Conservation (phyloP, 2,329 filamentous ascomycete genomes). For the Dactylellina drechsleri region DNA sequence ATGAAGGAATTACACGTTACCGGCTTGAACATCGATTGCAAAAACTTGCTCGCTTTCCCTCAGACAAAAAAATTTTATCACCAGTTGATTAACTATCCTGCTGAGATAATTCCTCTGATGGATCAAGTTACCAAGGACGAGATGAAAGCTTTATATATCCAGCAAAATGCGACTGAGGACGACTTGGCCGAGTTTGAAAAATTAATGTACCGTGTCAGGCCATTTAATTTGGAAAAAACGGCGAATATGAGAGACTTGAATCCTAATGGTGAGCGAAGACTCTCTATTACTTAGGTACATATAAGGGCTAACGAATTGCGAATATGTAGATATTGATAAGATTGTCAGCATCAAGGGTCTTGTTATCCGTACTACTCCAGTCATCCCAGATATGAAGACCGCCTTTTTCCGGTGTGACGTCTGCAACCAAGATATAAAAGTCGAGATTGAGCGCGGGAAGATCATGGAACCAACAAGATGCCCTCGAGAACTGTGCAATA, state of each 20-base stretch:
- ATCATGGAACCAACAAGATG: constrained; percentile 91
- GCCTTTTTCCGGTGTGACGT: constrained; percentile 96
- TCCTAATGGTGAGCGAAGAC: constrained; percentile 72
- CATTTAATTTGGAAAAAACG: constrained; percentile 84
- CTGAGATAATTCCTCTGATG: constrained; percentile 96
- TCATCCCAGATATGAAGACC: constrained; percentile 96
- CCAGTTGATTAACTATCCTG: constrained; percentile 91
- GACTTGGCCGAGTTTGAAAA: constrained; percentile 77
- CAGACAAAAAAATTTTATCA: constrained; percentile 94
- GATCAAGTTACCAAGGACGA: constrained; percentile 93
- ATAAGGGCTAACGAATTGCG: constrained; percentile 57
- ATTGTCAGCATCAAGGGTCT: constrained; percentile 93
- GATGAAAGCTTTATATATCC: constrained; percentile 87
- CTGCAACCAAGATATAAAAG: constrained; percentile 89
- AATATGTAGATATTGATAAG: constrained; percentile 82
- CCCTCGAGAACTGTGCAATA: constrained; percentile 80
- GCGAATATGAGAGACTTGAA: constrained; percentile 95
- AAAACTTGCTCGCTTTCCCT: constrained; percentile 90
- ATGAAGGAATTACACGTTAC: constrained; percentile 89
- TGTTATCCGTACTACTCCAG: constrained; percentile 92
- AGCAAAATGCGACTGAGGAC: constrained; percentile 62
- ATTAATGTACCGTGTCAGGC: constrained; percentile 83
- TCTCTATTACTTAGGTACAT: not conserved
- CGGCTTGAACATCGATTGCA: constrained; percentile 85
- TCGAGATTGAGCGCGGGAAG: constrained; percentile 92